Percentiles rank a stretch among this genome's conserved stretches.
These are phyloP conservation scores for Calocera cornea DNA, from an alignment of 768 basidiomycete species.

Conservation along the genomic window DNA sequence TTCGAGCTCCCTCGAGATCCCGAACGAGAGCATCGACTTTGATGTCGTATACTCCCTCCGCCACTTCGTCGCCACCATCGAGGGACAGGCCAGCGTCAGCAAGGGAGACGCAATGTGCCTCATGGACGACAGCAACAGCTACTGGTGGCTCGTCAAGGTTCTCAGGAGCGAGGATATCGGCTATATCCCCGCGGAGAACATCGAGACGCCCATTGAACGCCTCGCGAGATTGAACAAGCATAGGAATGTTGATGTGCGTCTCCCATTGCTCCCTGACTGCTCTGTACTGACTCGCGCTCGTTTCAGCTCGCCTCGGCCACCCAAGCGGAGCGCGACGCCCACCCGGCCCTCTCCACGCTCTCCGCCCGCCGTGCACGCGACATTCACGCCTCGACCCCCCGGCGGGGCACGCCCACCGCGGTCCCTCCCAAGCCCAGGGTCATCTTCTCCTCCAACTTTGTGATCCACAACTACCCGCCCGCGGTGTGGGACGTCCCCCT, in stretches of 20 bases:
- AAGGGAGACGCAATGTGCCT: slow-evolving; percentile 93
- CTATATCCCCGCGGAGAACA: slow-evolving; percentile 98
- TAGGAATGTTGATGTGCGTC: slow-evolving; percentile 82
- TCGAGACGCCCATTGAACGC: slow-evolving; percentile 95
- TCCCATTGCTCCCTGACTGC: background rate
- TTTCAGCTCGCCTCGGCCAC: slow-evolving; percentile 60
- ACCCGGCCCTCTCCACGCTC: slow-evolving; percentile 35
- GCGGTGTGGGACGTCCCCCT: slow-evolving; percentile 48
- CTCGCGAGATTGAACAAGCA: slow-evolving; percentile 93
- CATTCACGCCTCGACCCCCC: slow-evolving; percentile 14
- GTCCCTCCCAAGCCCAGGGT: slow-evolving; percentile 31
- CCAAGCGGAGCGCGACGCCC: slow-evolving; percentile 50
- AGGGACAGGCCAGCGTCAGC: slow-evolving; percentile 96
- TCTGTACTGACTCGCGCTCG: background rate
- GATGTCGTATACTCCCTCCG: slow-evolving; percentile 87
- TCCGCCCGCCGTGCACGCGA: slow-evolving; percentile 43
- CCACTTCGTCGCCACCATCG: slow-evolving; percentile 93
- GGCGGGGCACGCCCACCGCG: slow-evolving; percentile 20
- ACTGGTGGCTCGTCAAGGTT: slow-evolving; percentile 99
- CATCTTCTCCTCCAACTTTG: slow-evolving; percentile 55
- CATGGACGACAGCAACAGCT: slow-evolving; percentile 97
- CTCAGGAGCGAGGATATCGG: slow-evolving; percentile 98
- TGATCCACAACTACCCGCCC: slow-evolving; percentile 58
- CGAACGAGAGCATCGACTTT: slow-evolving; percentile 86
- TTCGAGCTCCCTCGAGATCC: slow-evolving; percentile 72